Evolutionary conservation across 352 stramenopile genomes (phyloP), one percentile per base, ranked within the genome.

Genomic region (Globisporangium orthogonon): DNA sequence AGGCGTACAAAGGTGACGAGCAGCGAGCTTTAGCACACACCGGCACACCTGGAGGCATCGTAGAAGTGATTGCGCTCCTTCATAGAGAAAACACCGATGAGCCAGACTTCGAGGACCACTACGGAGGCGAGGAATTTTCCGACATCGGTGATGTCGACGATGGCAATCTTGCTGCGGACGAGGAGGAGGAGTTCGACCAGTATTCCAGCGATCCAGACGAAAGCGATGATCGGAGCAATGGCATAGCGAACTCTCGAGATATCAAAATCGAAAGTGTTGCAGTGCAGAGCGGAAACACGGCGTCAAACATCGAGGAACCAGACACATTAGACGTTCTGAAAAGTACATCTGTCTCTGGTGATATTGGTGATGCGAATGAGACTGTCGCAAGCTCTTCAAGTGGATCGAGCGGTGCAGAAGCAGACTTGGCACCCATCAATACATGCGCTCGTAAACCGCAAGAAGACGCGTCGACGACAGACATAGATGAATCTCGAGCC

Each of bases 111-210:
- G 41, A 65, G 33, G 39, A 51, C 29, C 33, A 43, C 6, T 66
- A 66, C 18, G 62, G 60, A 13, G 58, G 37, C n/a, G 59, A 69
- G 2, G 52, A 63, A 5, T 66, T 69, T 41, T 43, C 50, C 7
- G 40, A 69, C 1, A 33, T 41, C 7, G 50, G 52, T 15, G 59
- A 55, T 23, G 48, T 23, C 1, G 28, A 37, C 5, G 47, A 49
- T 4, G 11, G 11, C 15, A 3, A 15, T 30, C 0, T 2, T 7
- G 44, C 18, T 28, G 44, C 10, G 1, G 39, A 17, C 3, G 44
- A 54, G 0, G 49, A 45, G 3, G 50, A 43, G 2, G 44, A 56
- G 7, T 45, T 50, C 9, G 44, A 56, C 29, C 35, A 44, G 56
- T 58, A 54, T 29, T 51, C 28, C 9, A 57, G 44, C 30, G 51